Evolutionary conservation across 805 yeast genomes (phyloP), one percentile per base, ranked within the genome.

Genomic region (Yarrowia sp.): DNA sequence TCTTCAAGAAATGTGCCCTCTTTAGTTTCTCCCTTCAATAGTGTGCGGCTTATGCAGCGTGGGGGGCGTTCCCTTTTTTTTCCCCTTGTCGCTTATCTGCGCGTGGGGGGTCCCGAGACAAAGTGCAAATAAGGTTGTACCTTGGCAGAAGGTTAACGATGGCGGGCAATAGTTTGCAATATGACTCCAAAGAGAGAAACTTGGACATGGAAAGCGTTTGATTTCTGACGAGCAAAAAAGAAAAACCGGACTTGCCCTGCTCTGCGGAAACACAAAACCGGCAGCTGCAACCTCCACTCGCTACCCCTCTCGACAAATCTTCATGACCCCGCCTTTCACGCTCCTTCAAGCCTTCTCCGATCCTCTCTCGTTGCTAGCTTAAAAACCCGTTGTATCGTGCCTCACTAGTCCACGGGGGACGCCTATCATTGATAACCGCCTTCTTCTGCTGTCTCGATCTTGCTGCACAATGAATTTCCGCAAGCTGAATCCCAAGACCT

Each of bases 31-130:
- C 30, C 6, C 30, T 24, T n/a, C n/a, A n/a, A n/a, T 24, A 24
- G 30, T 24, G 34, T 36, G 43, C 43, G 58, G 58, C 43, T 38
- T 9, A 19, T 52, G 43, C 56, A 52, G 58, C 33, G 43, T 52
- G 58, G 58, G 58, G 58, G 58, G 58, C 2, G 15, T 4, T 8
- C 17, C 50, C 17, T 3, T 20, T 15, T 36, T 19, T 24, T n/a
- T n/a, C n/a, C 17, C 10, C 49, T 24, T 49, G 33, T 52, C 43
- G 58, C 58, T 52, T 38, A 52, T 52, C 58, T 38, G 19, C 8
- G 19, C 43, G 58, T 52, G 58, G 58, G 58, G 47, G 58, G 43
- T 10, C 9, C 55, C 17, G 20, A 14, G 30, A 9, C 17, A n/a
- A 52, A 9, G 30, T 24, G 13, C 14, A 14, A 12, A 8, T 38